These are phyloP conservation scores for Serendipita vermifera DNA, from an alignment of 768 basidiomycete genomes.

Conservation along the genomic window DNA sequence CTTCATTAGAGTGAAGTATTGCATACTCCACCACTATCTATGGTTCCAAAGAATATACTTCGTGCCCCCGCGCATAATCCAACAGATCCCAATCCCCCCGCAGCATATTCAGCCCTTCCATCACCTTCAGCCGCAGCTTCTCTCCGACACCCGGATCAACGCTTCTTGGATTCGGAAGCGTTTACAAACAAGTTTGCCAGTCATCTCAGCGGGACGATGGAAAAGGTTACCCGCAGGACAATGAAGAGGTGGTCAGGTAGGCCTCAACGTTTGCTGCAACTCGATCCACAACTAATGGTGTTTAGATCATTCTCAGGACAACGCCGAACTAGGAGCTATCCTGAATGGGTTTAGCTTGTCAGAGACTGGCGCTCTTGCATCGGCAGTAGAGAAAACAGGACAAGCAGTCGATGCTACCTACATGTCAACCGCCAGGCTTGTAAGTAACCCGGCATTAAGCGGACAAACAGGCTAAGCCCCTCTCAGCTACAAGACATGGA, in stretches of 20 bases:
- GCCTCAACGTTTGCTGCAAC: conserved; percentile 18
- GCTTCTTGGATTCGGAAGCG: conserved; percentile 89
- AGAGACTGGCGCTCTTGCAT: conserved; percentile 57
- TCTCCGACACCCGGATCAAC: conserved; percentile 83
- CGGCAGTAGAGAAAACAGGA: conserved; percentile 89
- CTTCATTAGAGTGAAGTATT: conserved; percentile 73
- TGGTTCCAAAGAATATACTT: conserved; percentile 88
- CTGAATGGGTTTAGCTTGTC: conserved; percentile 89
- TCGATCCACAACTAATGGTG: conserved; percentile 11
- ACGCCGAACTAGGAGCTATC: conserved; percentile 81
- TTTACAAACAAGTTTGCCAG: conserved; percentile 94
- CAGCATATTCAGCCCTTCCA: conserved; percentile 73
- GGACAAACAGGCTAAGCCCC: not conserved
- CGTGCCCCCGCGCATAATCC: conserved; percentile 94
- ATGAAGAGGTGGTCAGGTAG: conserved; percentile 91
- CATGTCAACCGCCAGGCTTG: conserved; percentile 80
- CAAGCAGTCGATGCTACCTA: conserved; percentile 93
- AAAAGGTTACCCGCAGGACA: conserved; percentile 84
- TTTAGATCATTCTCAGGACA: conserved; percentile 69
- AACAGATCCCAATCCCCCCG: conserved; percentile 57
- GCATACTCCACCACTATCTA: conserved; percentile 81
- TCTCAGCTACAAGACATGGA: conserved; percentile 82
- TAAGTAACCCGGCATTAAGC: conserved; percentile 27
- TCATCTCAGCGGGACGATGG: conserved; percentile 85
- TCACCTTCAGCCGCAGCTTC: conserved; percentile 82